Evolutionary conservation across 139 green algal species (phyloP).

Genomic region (Limnomonas spitsbergensis): DNA sequence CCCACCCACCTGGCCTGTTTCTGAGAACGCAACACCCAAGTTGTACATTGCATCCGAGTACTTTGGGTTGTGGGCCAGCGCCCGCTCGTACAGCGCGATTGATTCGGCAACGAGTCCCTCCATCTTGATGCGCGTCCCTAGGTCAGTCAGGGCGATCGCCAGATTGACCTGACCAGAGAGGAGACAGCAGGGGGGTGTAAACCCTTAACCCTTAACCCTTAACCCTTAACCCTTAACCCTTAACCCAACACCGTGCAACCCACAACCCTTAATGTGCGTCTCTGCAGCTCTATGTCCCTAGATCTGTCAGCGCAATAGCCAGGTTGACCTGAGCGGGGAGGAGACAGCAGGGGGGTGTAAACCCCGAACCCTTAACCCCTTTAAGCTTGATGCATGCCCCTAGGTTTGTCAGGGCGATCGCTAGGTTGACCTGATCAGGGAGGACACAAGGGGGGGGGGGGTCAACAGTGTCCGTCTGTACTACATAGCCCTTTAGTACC

Average conservation of each 20-base stretch:
- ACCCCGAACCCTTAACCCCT: slow-evolving; percentile 3
- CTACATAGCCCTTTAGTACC: too few relatives aligned
- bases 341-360: neutral
- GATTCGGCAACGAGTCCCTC: slow-evolving; percentile 42
- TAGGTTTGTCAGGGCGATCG: slow-evolving; percentile 80
- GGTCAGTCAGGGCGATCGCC: slow-evolving; percentile 79
- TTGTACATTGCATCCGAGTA: slow-evolving; percentile 93
- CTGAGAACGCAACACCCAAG: slow-evolving; percentile 79
- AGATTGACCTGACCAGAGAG: slow-evolving; percentile 72
- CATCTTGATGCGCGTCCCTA: slow-evolving; percentile 61
- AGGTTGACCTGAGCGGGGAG: slow-evolving; percentile 72
- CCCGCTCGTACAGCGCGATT: slow-evolving; percentile 63
- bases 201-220: neutral
- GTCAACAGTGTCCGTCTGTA: neutral
- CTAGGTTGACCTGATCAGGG: slow-evolving; percentile 74
- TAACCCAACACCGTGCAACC: neutral
- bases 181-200: neutral
- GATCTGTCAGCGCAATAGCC: slow-evolving; percentile 79
- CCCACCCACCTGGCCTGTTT: slow-evolving; percentile 41
- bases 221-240: neutral
- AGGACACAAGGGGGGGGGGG: neutral
- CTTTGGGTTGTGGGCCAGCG: slow-evolving; percentile 55
- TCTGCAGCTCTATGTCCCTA: slow-evolving; percentile 60
- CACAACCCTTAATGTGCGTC: too few relatives aligned
- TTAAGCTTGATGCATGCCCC: slow-evolving; percentile 35